Conservation (phyloP, 495 filamentous ascomycete species). For the Hypomontagnella monticulosa region DNA sequence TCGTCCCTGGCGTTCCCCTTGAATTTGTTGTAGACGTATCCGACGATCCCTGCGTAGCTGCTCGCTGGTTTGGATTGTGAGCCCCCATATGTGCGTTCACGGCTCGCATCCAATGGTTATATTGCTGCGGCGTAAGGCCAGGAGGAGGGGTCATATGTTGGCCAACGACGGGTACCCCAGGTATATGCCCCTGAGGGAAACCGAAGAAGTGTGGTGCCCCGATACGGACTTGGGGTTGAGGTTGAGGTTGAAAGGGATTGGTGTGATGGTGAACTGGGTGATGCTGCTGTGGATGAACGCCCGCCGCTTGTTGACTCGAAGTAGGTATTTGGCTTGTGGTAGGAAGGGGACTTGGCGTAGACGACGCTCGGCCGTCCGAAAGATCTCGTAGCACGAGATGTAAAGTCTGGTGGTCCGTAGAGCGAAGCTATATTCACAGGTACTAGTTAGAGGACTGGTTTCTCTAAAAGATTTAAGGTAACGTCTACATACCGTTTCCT, state of each 20-base stretch:
- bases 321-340: constrained; percentile 31
- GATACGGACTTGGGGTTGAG: constrained; percentile 21
- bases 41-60: constrained; percentile 8
- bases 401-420: constrained; percentile 59
- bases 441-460: constrained; percentile 20
- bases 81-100: constrained; percentile 27
- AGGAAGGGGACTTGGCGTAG: constrained; percentile 30
- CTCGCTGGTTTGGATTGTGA: constrained; percentile 21
- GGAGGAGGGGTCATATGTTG: constrained; percentile 28
- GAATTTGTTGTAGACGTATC: constrained; percentile 3
- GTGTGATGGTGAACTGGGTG: constrained; percentile 28
- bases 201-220: constrained; percentile 33
- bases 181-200: constrained; percentile 36
- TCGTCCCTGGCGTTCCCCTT: constrained; percentile 20
- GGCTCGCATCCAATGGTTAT: constrained; percentile 41
- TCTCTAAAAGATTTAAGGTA: not conserved
- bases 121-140: constrained; percentile 29
- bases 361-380: constrained; percentile 44
- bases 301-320: constrained; percentile 3
- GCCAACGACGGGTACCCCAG: constrained; percentile 12
- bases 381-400: constrained; percentile 70
- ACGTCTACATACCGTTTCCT: constrained; percentile 61
- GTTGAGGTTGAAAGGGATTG: constrained; percentile 26
- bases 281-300: constrained; percentile 25
- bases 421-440: constrained; percentile 52